Evolutionary conservation across 2,329 filamentous ascomycete genomes (phyloP).

Genomic region (Chaetomium sp.): DNA sequence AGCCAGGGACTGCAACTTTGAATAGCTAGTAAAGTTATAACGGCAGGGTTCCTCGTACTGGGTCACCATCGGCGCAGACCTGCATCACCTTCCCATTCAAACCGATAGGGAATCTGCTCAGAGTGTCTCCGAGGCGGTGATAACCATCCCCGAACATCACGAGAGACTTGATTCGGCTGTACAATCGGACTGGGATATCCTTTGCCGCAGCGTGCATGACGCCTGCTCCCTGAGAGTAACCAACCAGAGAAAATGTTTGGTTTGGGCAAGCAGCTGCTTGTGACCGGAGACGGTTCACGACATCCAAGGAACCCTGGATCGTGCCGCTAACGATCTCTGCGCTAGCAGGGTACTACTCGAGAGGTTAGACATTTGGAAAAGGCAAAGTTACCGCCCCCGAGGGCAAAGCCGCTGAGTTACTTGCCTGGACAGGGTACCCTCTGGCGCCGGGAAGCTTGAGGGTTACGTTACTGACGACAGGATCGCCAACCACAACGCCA

Average conservation of each 20-base stretch:
- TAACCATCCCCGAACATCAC: conserved; percentile 18
- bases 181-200: conserved; percentile 1
- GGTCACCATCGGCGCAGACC: conserved; percentile 15
- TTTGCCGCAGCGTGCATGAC: conserved; percentile 18
- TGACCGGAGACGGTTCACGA: conserved; percentile 6
- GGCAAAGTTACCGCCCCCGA: background rate
- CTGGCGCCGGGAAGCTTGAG: conserved; percentile 10
- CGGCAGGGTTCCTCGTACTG: background rate
- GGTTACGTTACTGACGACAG: conserved; percentile 16
- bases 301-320: conserved; percentile 1
- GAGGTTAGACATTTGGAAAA: background rate
- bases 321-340: background rate
- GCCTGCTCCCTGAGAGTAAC: conserved; percentile 16
- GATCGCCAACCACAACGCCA: conserved; percentile 15
- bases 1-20: background rate
- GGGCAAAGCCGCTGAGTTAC: background rate
- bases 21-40: background rate
- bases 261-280: conserved; percentile 10
- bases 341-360: conserved; percentile 15
- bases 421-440: conserved; percentile 14
- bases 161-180: conserved; percentile 9
- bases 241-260: conserved; percentile 5
- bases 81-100: conserved; percentile 12
- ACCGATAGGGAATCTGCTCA: conserved; percentile 6
- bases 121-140: conserved; percentile 6